Conservation (phyloP, 352 stramenopile species). For the Globisporangium viniferum region DNA sequence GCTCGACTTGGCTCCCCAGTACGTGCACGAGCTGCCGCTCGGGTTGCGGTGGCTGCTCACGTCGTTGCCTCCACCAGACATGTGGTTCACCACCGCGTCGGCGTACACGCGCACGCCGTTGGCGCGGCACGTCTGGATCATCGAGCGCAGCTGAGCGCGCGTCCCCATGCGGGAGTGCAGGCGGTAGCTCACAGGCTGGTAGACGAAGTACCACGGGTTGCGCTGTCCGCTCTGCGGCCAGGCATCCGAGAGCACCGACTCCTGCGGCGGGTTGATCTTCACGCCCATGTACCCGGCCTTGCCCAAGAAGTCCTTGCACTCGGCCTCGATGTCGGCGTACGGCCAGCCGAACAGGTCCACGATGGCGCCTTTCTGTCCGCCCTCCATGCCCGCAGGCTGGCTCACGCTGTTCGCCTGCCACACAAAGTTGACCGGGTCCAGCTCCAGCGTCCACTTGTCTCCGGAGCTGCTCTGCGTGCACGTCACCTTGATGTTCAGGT, state of each 20-base stretch:
- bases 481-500: conserved; percentile 30
- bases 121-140: conserved; percentile 56
- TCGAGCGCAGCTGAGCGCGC: conserved; percentile 30
- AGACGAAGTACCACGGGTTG: conserved; percentile 68
- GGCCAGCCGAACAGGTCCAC: conserved; percentile 68
- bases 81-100: conserved; percentile 54
- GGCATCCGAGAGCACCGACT: conserved; percentile 42
- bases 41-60: conserved; percentile 1
- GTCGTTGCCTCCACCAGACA: conserved; percentile 44
- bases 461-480: conserved; percentile 19
- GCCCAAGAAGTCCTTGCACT: conserved; percentile 50
- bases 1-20: no score
- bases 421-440: conserved; percentile 69
- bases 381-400: conserved; percentile 30
- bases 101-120: conserved; percentile 36
- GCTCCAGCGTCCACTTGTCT: conserved; percentile 30
- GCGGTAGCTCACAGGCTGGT: conserved; percentile 59
- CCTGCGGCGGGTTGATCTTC: conserved; percentile 61
- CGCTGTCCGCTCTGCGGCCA: conserved; percentile 35
- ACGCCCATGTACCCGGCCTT: conserved; percentile 65
- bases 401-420: conserved; percentile 44
- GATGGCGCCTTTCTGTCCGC: conserved; percentile 54
- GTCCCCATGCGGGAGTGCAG: conserved; percentile 31
- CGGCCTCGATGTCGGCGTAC: conserved; percentile 55
- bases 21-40: no score